These are phyloP conservation scores for Mycena sanguinolenta DNA, from an alignment of 768 basidiomycete genomes.

Conservation along the genomic window DNA sequence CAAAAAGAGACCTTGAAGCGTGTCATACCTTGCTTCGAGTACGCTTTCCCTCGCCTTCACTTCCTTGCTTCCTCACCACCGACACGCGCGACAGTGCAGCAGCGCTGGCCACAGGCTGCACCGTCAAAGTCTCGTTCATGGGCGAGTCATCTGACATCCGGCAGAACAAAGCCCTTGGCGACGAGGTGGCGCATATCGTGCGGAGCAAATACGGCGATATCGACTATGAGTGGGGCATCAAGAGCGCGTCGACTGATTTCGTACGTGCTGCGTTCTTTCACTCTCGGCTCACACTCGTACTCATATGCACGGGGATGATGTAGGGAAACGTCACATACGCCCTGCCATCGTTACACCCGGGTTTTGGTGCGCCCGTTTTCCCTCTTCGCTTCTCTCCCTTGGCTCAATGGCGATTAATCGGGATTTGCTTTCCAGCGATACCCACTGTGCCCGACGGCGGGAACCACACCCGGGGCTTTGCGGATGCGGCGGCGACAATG, in stretches of 20 bases:
- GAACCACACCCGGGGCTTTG: conserved; percentile 82
- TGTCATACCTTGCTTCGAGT: conserved; percentile 82
- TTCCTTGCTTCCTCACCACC: background rate
- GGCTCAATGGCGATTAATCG: background rate
- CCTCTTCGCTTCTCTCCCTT: conserved; percentile 69
- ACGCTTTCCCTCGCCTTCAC: conserved; percentile 44
- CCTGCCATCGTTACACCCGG: conserved; percentile 65
- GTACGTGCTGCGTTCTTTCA: conserved; percentile 68
- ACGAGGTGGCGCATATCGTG: conserved; percentile 73
- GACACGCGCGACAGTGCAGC: conserved; percentile 64
- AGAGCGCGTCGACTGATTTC: conserved; percentile 85
- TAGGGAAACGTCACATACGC: conserved; percentile 83
- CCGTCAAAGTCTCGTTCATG: conserved; percentile 55
- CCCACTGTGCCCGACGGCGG: conserved; percentile 80
- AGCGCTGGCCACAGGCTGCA: conserved; percentile 75
- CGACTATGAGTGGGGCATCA: conserved; percentile 77
- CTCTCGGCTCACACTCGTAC: background rate
- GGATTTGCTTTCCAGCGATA: conserved; percentile 65
- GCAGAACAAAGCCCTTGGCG: conserved; percentile 76
- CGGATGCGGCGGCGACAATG: conserved; percentile 70
- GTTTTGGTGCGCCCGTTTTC: background rate
- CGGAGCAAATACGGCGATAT: conserved; percentile 72
- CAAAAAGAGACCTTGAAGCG: conserved; percentile 69
- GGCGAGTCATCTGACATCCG: conserved; percentile 67
- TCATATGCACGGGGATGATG: background rate